Base-by-base conservation (phyloP, 495 filamentous ascomycete genomes). In the Neurospora hispaniola region DNA sequence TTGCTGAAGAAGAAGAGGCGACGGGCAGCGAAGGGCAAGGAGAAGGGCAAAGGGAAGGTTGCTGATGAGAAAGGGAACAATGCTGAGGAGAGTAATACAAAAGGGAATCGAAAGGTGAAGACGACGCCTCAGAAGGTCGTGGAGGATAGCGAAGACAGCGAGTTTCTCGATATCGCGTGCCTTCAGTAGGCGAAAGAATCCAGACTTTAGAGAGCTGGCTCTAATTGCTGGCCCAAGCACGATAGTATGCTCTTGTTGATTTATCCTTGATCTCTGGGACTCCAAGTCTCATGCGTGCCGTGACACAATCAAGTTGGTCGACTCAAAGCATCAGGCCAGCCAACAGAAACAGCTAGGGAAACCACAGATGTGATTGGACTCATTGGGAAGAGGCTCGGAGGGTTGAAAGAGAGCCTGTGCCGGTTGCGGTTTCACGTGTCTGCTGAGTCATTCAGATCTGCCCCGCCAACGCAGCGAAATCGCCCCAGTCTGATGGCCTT, bases 1-100 rank as follows among this genome's bases (percentile, higher is more conserved):
- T 80, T 96, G 31, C 79, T 94, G 75, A 91, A 88, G 78, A 87
- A 81, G 80, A 88, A 82, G 23, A 82, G 80, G 18, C 75, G 72
- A 38, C 72, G 79, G 39, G 80, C 73, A 16, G 27, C 73, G 1
- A 80, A 77, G 71, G 73, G 66, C 8, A 77, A 75, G 35, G 40
- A 38, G 43, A 35, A 54, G 10, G 27, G 54, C 0, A 66, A 71
- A 74, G 39, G 40, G 23, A 23, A 71, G 41, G 54, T 14, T 12
- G 35, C 69, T 42, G 16, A 59, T 59, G 44, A 71, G 44, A 54
- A 44, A 8, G 44, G 23, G 12, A 71, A 2, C 23, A 59, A 71
- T n/a, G 16, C 18, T 11, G 18, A 54, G n/a, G 20, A 35, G 16
- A 18, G 1, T 7, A 11, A n/a, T 59, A 9, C 43, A 20, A 46